These are phyloP conservation scores for Antrodiella citrinella DNA, from an alignment of 768 basidiomycete genomes.

Conservation along the genomic window DNA sequence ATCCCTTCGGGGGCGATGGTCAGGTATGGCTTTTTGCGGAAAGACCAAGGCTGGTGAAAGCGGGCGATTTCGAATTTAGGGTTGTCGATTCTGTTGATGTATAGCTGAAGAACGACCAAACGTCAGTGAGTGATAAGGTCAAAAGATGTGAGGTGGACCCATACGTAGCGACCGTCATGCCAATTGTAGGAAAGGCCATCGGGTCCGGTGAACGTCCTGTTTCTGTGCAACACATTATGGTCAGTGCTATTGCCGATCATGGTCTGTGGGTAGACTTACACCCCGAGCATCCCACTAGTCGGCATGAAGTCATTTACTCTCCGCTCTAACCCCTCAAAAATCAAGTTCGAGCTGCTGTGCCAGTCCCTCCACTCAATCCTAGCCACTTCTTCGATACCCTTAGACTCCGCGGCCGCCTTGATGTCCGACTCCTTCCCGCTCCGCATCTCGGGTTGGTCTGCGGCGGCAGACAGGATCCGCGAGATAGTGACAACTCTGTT, in stretches of 20 bases:
- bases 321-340: neutral
- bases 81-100: no score
- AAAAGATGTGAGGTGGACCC: no score
- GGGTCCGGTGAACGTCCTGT: neutral
- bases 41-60: no score
- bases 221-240: neutral
- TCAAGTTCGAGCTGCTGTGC: neutral
- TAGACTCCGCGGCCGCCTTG: neutral
- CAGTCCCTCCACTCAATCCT: slow-evolving; percentile 4
- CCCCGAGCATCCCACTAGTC: neutral
- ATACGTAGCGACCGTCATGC: neutral
- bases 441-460: neutral
- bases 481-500: neutral
- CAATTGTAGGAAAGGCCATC: neutral
- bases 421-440: neutral
- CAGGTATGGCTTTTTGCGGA: no score
- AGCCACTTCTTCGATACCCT: slow-evolving; percentile 1
- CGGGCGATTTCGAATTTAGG: no score
- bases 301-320: slow-evolving; percentile 3
- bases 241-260: neutral
- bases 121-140: no score
- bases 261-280: neutral
- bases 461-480: neutral
- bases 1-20: no score
- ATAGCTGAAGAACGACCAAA: no score